Evolutionary conservation across 768 basidiomycete genomes (phyloP).

Genomic region (Serendipita indica): DNA sequence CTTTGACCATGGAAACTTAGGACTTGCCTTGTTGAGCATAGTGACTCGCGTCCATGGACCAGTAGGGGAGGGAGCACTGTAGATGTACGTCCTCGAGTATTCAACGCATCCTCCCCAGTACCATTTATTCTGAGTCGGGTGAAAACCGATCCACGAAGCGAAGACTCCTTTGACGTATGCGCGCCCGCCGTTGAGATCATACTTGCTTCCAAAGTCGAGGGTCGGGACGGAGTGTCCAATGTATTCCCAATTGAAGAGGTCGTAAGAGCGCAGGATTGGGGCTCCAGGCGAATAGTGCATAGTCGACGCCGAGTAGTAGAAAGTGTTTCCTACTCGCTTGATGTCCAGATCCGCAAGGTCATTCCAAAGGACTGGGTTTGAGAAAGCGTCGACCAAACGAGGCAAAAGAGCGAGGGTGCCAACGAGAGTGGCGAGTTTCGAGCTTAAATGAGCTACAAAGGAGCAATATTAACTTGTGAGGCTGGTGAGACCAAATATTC

Average conservation of each 20-base stretch:
- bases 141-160: constrained; percentile 10
- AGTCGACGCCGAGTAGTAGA: constrained; percentile 11
- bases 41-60: constrained; percentile 7
- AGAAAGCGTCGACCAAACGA: neutral
- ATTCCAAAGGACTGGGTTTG: constrained; percentile 11
- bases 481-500: too few relatives aligned
- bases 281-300: constrained; percentile 12
- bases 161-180: constrained; percentile 12
- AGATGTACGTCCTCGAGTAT: constrained; percentile 6
- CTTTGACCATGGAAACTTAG: too few relatives aligned
- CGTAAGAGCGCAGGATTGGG: constrained; percentile 10
- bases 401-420: constrained; percentile 1
- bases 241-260: constrained; percentile 11
- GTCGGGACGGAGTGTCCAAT: constrained; percentile 10
- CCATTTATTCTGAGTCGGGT: neutral
- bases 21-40: neutral
- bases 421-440: too few relatives aligned
- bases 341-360: constrained; percentile 12
- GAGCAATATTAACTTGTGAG: too few relatives aligned
- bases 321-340: constrained; percentile 8
- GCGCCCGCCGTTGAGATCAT: constrained; percentile 1
- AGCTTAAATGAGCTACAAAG: too few relatives aligned
- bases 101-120: constrained; percentile 11
- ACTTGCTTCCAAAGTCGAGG: constrained; percentile 7
- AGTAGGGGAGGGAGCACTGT: neutral